These are phyloP conservation scores for Colletotrichum orbiculare DNA, from an alignment of 2,329 filamentous ascomycete species.

Conservation along the genomic window DNA sequence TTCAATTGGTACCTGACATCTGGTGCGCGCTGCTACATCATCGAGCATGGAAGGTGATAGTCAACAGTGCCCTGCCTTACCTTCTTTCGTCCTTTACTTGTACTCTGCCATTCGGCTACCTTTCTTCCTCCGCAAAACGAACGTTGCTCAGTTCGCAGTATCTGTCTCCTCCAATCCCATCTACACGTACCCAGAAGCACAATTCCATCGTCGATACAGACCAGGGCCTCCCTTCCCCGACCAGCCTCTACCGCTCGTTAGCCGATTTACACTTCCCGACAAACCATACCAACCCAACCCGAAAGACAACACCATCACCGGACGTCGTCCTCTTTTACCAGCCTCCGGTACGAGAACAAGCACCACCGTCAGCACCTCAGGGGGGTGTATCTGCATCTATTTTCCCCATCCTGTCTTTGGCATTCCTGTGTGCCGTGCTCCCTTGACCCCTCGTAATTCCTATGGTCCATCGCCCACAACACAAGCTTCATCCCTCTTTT, in stretches of 20 bases:
- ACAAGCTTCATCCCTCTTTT: conserved; percentile 26
- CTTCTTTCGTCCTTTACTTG: background rate
- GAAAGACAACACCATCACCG: no score
- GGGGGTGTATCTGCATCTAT: conserved; percentile 9
- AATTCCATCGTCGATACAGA: conserved; percentile 24
- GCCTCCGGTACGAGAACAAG: no score
- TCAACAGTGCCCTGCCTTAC: conserved; percentile 12
- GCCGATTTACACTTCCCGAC: background rate
- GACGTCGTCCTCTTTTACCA: no score
- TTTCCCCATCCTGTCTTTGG: conserved; percentile 35
- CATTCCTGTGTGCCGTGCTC: conserved; percentile 27
- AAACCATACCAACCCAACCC: background rate
- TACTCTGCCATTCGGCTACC: background rate
- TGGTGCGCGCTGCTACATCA: background rate
- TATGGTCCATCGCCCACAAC: background rate
- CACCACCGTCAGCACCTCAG: no score
- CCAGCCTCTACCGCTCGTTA: background rate
- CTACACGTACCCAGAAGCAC: background rate
- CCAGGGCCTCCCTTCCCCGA: conserved; percentile 22
- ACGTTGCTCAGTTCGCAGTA: background rate
- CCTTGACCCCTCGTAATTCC: conserved; percentile 25
- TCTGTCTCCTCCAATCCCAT: background rate
- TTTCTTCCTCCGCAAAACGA: background rate
- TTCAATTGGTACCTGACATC: no score
- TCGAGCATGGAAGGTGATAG: conserved; percentile 23